Evolutionary conservation across 352 stramenopile genomes (phyloP), one percentile per base, ranked within the genome.

Genomic region (Phytophthora sp.): DNA sequence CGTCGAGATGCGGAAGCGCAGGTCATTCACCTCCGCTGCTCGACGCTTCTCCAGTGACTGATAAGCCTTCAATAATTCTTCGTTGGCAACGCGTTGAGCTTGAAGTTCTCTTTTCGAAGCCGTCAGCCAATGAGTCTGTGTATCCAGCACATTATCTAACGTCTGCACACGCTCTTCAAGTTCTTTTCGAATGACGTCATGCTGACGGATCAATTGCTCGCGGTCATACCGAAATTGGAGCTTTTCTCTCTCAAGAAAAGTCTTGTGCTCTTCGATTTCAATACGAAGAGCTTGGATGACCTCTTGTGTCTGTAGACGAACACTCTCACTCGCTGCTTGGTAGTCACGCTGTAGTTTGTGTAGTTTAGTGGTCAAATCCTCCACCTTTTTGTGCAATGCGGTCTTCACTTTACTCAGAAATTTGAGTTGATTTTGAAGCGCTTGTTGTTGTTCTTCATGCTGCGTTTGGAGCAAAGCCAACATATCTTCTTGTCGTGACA

Each of bases 1-100:
- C 27, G 80, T 59, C 8, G 70, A 59, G 36, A 94, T 89, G 35
- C 86, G 79, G 47, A 91, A 90, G 18, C 76, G 80, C 80, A 93
- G 88, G 46, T 94, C 86, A 63, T 93, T 94, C 42, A 80, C 88
- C 57, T 94, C 86, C 0, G 79, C 73, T 4, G 86, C 84, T 13
- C 82, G 80, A 4, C 84, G 84, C 50, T 93, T 88, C 52, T 94
- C 84, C 0, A 94, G 73, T 1, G 82, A 86, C 23, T 79, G 65
- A 26, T 87, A 90, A 0, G 79, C 73, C 31, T 81, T 79, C 26
- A 93, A 29, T 2, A 94, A 64, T 54, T 91, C 79, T 23, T 90
- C 79, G 35, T 93, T 94, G 20, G 81, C 74, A n/a, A 88, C 62
- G 2, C 85, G 82, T 46, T 91, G 83, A 0, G 82, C 79, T 12